Evolutionary conservation across 805 yeast species (phyloP).

Genomic region (Kodamaea laetipori): DNA sequence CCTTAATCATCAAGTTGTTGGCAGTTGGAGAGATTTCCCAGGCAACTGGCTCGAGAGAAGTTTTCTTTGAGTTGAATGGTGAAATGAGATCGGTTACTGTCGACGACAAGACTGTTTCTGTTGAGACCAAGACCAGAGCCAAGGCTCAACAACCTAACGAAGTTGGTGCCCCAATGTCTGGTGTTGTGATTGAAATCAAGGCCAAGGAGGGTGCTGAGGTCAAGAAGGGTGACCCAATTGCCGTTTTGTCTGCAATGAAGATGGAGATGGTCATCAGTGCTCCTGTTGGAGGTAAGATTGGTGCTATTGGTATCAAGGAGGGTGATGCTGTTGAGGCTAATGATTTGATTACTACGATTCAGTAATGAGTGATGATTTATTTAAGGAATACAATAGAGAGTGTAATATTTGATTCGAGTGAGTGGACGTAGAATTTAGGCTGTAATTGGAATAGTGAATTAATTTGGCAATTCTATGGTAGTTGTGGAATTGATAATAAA

Average conservation of each 20-base stretch:
- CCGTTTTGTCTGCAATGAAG: conserved; percentile 96
- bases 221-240: conserved; percentile 94
- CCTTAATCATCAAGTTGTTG: conserved; percentile 83
- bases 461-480: too few relatives aligned
- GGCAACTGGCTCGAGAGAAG: conserved; percentile 91
- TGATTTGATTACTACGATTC: conserved; percentile 61
- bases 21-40: conserved; percentile 88
- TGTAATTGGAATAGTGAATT: neutral
- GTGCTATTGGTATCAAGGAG: conserved; percentile 74
- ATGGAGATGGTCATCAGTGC: conserved; percentile 99
- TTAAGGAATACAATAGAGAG: neutral
- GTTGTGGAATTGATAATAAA: too few relatives aligned
- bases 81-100: conserved; percentile 95
- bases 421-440: neutral
- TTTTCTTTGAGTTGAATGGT: conserved; percentile 97
- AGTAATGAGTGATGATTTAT: conserved; percentile 8
- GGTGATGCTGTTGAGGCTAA: conserved; percentile 96
- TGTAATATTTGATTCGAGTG: neutral
- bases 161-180: conserved; percentile 99
- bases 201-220: conserved; percentile 85
- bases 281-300: conserved; percentile 82
- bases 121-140: conserved; percentile 82
- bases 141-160: conserved; percentile 94
- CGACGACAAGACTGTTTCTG: conserved; percentile 82
- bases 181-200: conserved; percentile 94